phyloP scores from a whole-genome alignment of 345 rosid genomes.

The Eucalyptus tenuipes region DNA sequence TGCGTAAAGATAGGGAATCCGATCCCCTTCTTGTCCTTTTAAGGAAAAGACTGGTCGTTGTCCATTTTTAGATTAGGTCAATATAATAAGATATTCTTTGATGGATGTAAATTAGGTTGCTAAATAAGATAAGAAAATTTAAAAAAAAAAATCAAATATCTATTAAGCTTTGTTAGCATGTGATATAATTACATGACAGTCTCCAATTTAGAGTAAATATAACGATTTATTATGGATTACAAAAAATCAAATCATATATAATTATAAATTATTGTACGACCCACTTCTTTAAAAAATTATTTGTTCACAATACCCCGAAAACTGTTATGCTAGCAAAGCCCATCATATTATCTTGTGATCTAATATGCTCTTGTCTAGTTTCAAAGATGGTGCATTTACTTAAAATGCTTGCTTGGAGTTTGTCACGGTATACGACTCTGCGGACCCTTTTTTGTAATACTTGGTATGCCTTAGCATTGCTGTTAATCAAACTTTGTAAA shows the following conservation, averaged over 20 bases:
- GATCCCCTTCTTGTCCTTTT: not conserved
- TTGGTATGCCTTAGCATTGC: not conserved
- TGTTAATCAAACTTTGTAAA: not conserved
- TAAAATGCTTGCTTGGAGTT: not conserved
- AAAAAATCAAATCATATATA: too few species aligned
- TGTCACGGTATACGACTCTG: not conserved
- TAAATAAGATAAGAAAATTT: not conserved
- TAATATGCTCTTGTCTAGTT: not conserved
- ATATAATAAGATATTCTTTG: not conserved
- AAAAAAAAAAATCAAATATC: not conserved
- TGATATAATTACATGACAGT: too few species aligned
- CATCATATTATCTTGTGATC: not conserved
- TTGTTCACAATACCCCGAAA: rapidly evolving
- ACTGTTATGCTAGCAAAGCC: rapidly evolving
- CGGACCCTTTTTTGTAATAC: not conserved
- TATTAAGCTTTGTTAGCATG: not conserved
- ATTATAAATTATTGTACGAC: too few species aligned
- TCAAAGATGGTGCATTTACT: not conserved
- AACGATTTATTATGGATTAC: too few species aligned
- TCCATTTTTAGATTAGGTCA: not conserved
- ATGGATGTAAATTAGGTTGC: not conserved
- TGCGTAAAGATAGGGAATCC: not conserved
- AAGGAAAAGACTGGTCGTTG: not conserved
- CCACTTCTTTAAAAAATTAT: rapidly evolving
- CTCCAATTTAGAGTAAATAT: rapidly evolving